Evolutionary conservation across 192 early-diverging fungal genomes (phyloP), one percentile per base, ranked within the genome.

Genomic region (Haplosporangium gracile): DNA sequence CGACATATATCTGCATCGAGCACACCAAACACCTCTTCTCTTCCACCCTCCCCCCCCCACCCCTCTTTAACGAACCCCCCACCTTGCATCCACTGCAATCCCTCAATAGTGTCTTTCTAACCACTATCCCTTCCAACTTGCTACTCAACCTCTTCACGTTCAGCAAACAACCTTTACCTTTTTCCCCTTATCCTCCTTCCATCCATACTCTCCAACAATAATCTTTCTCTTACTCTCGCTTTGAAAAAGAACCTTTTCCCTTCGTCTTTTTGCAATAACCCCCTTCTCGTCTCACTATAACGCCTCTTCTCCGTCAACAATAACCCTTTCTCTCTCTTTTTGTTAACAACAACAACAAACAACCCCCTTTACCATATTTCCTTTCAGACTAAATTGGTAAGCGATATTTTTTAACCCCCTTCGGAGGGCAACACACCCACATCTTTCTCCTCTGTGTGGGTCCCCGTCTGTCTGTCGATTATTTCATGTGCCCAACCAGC

Each of bases 21-120:
- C 72, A 73, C 45, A 42, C 72, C 29, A 16, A 20, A 39, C 45
- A 45, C 45, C 36, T 5, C 51, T 40, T 32, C 34, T 39, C 65
- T 32, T 43, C 20, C 53, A 36, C 74, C 29, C 51, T 3, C 51
- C 53, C 36, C 74, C 29, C 51, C 9, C 36, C 49, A 20, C 26
- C 72, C n/a, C 45, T 40, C 34, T 74, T 80, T 80, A 79, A 79
- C 70, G 68, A 70, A 70, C 70, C 77, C 77, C 77, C 60, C 77
- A 70, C 68, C 70, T 72, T 79, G 77, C 77, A 79, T 79, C 77
- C 68, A 79, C 77, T 79, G 77, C 77, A 79, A 72, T 34, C 68
- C 76, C 39, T 20, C 43, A 75, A 65, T 43, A 65, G 72, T 73
- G 72, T 40, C 60, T 20, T 18, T 57, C 43, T 34, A 36, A 36